phyloP scores from a whole-genome alignment of 2,329 filamentous ascomycete genomes.

The Neophaeococcomyces aloes region DNA sequence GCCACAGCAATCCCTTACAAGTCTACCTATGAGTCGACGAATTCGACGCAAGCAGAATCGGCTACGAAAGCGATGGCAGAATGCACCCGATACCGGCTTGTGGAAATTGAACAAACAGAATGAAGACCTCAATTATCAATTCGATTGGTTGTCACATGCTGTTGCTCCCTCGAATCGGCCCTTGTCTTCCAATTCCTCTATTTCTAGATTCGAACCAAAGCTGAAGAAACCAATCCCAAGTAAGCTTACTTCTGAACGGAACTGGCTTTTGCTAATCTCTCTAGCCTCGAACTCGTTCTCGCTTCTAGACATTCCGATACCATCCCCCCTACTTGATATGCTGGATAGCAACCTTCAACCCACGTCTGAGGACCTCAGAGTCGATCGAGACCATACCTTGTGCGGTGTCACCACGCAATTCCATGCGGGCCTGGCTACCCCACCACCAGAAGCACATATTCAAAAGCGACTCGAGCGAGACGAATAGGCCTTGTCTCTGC shows the following conservation, averaged over 20 bases:
- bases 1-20: background rate
- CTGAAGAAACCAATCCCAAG: background rate
- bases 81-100: no score
- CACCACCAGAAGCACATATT: background rate
- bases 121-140: no score
- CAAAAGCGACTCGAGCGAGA: background rate
- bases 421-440: background rate
- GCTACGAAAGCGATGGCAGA: background rate
- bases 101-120: no score
- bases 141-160: background rate
- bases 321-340: background rate
- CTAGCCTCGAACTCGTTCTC: background rate
- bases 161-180: background rate
- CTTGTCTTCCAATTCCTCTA: background rate
- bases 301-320: background rate
- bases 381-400: background rate
- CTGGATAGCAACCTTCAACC: background rate
- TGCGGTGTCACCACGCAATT: background rate
- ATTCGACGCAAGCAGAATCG: slow-evolving; percentile 1
- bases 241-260: background rate
- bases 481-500: slow-evolving; percentile 3
- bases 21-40: background rate
- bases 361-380: background rate
- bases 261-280: background rate
- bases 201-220: background rate